A percentile compares a stretch with the other conserved stretches of the same genome.
Evolutionary conservation across 805 yeast genomes (phyloP).

Genomic region (Suhomyces sp.): DNA sequence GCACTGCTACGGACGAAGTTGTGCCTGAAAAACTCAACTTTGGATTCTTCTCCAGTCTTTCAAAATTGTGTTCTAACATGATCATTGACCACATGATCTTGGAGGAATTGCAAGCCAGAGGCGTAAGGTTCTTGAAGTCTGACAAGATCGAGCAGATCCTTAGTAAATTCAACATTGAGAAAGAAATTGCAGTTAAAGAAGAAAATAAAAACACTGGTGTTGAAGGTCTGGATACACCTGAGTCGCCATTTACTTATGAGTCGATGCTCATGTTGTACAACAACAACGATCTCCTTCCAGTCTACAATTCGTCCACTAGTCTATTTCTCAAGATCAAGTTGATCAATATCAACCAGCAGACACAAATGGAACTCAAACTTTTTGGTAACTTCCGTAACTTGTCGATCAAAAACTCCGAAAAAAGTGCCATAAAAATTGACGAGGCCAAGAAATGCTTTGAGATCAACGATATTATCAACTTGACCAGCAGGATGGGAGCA

Average conservation of each 20-base stretch:
- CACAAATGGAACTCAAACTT: conserved; percentile 23
- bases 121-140: conserved; percentile 31
- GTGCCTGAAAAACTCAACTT: conserved; percentile 18
- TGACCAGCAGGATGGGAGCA: conserved; percentile 23
- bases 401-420: conserved; percentile 16
- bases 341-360: conserved; percentile 11
- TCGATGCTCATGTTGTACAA: conserved; percentile 23
- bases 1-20: conserved; percentile 1
- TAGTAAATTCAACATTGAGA: conserved; percentile 6
- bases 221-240: not conserved
- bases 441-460: conserved; percentile 24
- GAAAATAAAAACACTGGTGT: conserved; percentile 21
- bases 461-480: conserved; percentile 26
- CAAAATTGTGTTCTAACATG: conserved; percentile 45
- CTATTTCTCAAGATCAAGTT: conserved; percentile 31
- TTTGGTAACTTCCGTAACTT: conserved; percentile 27
- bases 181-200: conserved; percentile 3
- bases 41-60: conserved; percentile 36
- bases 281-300: conserved; percentile 29
- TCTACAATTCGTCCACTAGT: conserved; percentile 31
- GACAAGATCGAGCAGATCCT: conserved; percentile 5
- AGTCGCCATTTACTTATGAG: conserved; percentile 17
- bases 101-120: conserved; percentile 45
- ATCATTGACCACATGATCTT: conserved; percentile 50
- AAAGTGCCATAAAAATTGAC: conserved; percentile 21